phyloP scores from a whole-genome alignment of 352 stramenopile genomes.

The Phytopythium sindhum region DNA sequence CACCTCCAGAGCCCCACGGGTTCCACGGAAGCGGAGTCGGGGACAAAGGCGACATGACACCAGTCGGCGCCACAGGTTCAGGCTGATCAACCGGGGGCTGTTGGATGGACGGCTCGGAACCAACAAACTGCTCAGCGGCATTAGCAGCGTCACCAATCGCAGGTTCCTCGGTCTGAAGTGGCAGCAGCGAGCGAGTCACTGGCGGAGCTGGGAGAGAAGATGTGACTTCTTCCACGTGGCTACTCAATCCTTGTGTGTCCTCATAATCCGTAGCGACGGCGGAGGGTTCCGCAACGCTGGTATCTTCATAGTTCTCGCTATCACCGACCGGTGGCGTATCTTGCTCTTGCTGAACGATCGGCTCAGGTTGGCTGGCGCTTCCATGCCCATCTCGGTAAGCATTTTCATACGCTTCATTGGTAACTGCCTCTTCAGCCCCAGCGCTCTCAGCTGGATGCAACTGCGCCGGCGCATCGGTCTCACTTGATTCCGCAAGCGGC shows the following conservation, averaged over 20 bases:
- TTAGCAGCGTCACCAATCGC: not conserved
- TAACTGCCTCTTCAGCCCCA: not conserved
- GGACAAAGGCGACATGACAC: slow-evolving; percentile 6
- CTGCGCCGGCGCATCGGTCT: not conserved
- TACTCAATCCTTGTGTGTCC: not conserved
- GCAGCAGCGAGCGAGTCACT: not conserved
- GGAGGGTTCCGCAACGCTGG: not conserved
- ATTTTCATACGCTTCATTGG: not conserved
- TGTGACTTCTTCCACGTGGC: not conserved
- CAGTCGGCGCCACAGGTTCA: not conserved
- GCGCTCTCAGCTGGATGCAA: not conserved
- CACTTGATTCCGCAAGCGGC: not conserved
- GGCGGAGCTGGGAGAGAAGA: not conserved
- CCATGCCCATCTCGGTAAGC: not conserved
- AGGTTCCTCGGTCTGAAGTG: slow-evolving; percentile 5
- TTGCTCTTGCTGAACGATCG: not conserved
- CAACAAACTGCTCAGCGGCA: not conserved
- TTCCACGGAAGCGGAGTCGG: slow-evolving; percentile 10
- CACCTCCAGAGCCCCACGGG: slow-evolving; percentile 2
- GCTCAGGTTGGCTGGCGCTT: not conserved
- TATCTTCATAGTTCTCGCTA: not conserved
- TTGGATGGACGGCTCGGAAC: not conserved
- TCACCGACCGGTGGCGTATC: not conserved
- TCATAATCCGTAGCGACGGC: not conserved
- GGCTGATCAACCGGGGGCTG: not conserved